Evolutionary conservation across 2,329 filamentous ascomycete genomes (phyloP).

Genomic region (Cladosporium cucumerinum): DNA sequence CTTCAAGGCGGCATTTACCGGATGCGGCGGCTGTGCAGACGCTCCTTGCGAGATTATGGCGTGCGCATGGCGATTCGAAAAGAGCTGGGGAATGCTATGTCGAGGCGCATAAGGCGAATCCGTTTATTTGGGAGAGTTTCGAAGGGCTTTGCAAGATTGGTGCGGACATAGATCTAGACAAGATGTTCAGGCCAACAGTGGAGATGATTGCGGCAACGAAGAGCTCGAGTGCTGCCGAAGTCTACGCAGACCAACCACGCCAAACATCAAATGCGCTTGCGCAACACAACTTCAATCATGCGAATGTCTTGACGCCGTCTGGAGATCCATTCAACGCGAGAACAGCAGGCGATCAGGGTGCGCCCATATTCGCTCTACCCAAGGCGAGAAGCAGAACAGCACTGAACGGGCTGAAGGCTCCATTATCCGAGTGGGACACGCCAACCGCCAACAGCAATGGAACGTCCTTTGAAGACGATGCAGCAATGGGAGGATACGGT

Average conservation of each 20-base stretch:
- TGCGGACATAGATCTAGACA: conserved; percentile 73
- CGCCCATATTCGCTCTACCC: conserved; percentile 39
- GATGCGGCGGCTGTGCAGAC: conserved; percentile 82
- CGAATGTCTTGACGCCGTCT: conserved; percentile 32
- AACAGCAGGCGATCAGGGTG: conserved; percentile 27
- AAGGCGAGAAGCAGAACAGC: conserved; percentile 44
- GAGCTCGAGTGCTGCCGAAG: conserved; percentile 23
- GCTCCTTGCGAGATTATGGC: conserved; percentile 82
- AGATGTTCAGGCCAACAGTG: conserved; percentile 75
- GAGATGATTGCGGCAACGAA: conserved; percentile 52
- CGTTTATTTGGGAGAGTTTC: conserved; percentile 98
- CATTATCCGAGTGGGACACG: conserved; percentile 41
- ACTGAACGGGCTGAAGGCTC: conserved; percentile 23
- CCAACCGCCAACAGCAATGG: conserved; percentile 44
- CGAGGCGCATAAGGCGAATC: conserved; percentile 82
- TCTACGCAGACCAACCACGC: conserved; percentile 31
- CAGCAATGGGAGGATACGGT: conserved; percentile 32
- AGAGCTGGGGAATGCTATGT: conserved; percentile 85
- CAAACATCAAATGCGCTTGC: conserved; percentile 24
- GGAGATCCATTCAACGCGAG: conserved; percentile 45
- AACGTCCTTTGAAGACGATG: conserved; percentile 40
- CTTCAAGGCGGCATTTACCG: conserved; percentile 67
- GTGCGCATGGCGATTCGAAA: conserved; percentile 72
- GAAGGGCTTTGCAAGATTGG: conserved; percentile 79
- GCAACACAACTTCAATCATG: conserved; percentile 28